Base-by-base conservation (phyloP, 345 rosid genomes). In the Durio zibethinus region DNA sequence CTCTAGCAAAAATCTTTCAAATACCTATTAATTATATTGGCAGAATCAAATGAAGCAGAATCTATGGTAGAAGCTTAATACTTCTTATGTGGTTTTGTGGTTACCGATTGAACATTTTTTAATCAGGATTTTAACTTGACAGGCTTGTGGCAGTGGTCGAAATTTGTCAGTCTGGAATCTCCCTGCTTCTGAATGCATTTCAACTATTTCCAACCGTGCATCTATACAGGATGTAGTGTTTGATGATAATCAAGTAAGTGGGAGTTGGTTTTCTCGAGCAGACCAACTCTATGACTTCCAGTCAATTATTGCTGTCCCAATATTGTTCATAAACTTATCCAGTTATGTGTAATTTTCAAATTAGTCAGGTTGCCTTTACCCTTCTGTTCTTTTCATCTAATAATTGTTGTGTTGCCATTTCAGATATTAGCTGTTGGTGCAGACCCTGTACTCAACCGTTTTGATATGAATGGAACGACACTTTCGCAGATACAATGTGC, bases 401-500 rank as follows among this genome's bases (percentile, higher is more conserved):
- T 57, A 70, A 52, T 72, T 20, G n/a, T 56, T 77, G 6, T 79
- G 45, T 81, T 36, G 16, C 57, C 29, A 60, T 77, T 75, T 79
- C 92, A 96, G 98, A 91, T 96, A 68, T 83, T 96, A 84, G 88
- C 90, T 56, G 99, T 92, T 52, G 98, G 97, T 78, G 85, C 98
- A 54, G 95, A 91, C 79, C 92, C 98, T 82, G 59, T 92, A 74
- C 85, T 92, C 54, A 84, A 84, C 64, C 95, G 93, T 54, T 92
- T 82, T 23, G 94, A 92, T 87, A 85, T 93, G 78, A 89, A 90
- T 61, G 98, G 98, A 61, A 69, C 62, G 16, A 78, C 84, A 83
- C 93, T 91, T 75, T 89, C 99, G 27, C 95, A 90, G 78, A 89
- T 91, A 73, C 90, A 91, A 15, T 93, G 95, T 82, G 97, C 98